Evolutionary conservation across 495 filamentous ascomycete species (phyloP).

Genomic region (Neurospora africana): DNA sequence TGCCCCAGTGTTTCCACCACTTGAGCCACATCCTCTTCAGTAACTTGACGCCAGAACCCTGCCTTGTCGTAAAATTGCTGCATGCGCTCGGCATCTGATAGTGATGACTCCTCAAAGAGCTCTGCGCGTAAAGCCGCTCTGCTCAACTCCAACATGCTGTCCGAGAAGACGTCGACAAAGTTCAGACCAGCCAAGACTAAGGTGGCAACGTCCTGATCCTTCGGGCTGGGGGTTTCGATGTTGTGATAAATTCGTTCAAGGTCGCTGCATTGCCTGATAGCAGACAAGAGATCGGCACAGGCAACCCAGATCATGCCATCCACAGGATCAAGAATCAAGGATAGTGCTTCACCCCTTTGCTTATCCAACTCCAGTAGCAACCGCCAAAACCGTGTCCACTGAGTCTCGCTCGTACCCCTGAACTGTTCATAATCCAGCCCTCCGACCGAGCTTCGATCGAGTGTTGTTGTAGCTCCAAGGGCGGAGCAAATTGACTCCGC

Average conservation of each 20-base stretch:
- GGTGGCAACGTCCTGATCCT: constrained; percentile 26
- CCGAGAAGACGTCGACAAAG: constrained; percentile 51
- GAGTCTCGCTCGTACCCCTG: constrained; percentile 56
- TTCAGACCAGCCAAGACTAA: constrained; percentile 49
- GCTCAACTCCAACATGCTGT: constrained; percentile 50
- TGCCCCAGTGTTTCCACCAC: constrained; percentile 46
- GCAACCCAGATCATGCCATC: constrained; percentile 71
- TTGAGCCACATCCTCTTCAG: constrained; percentile 53
- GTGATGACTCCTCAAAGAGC: constrained; percentile 55
- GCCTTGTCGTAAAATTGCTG: constrained; percentile 60
- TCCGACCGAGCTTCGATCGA: constrained; percentile 48
- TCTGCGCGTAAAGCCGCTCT: constrained; percentile 52
- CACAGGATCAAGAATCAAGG: constrained; percentile 60
- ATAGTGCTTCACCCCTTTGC: constrained; percentile 65
- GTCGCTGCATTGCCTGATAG: constrained; percentile 67
- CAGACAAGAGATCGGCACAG: constrained; percentile 65
- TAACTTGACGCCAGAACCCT: constrained; percentile 60
- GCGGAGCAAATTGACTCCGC: constrained; percentile 63
- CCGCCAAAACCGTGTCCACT: constrained; percentile 86
- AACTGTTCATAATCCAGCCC: constrained; percentile 66
- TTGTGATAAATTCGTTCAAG: constrained; percentile 63
- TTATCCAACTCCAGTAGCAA: constrained; percentile 78
- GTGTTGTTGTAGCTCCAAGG: constrained; percentile 51
- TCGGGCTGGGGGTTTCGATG: constrained; percentile 22
- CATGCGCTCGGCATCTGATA: constrained; percentile 58